phyloP scores from a whole-genome alignment of 176 grass and related monocot genomes.

The Phragmites australis region DNA sequence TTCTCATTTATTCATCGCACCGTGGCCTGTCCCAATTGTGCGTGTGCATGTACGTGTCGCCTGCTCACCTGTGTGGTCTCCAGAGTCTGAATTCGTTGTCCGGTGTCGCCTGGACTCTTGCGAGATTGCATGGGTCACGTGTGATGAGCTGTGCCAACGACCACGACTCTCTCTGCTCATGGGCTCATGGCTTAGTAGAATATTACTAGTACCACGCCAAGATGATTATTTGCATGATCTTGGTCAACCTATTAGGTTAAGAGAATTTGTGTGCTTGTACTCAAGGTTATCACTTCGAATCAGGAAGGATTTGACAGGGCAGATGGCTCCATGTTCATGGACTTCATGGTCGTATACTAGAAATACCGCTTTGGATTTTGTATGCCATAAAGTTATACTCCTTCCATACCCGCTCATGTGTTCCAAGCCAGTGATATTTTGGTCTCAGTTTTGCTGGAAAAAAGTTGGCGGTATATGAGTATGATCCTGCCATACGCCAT shows the following conservation, averaged over 20 bases:
- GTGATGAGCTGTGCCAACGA: background rate
- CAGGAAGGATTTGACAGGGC: background rate
- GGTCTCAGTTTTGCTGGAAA: background rate
- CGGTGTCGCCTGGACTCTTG: background rate
- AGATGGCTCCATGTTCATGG: background rate
- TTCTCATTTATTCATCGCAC: constrained; percentile 6
- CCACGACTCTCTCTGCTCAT: too few relatives aligned
- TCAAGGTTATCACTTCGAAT: background rate
- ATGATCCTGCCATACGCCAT: background rate
- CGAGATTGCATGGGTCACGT: background rate
- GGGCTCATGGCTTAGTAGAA: too few relatives aligned
- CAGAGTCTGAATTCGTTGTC: background rate
- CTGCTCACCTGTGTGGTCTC: background rate
- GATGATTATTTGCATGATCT: background rate
- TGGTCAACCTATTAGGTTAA: background rate
- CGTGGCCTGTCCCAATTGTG: background rate
- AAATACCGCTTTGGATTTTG: background rate
- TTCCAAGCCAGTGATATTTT: background rate
- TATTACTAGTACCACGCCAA: background rate
- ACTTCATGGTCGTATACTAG: background rate
- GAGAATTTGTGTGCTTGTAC: background rate
- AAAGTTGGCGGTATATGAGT: background rate
- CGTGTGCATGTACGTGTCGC: background rate
- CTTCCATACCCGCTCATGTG: background rate
- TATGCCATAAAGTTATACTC: background rate